phyloP scores from a whole-genome alignment of 495 filamentous ascomycete species.

The Aspergillus ostianus region DNA sequence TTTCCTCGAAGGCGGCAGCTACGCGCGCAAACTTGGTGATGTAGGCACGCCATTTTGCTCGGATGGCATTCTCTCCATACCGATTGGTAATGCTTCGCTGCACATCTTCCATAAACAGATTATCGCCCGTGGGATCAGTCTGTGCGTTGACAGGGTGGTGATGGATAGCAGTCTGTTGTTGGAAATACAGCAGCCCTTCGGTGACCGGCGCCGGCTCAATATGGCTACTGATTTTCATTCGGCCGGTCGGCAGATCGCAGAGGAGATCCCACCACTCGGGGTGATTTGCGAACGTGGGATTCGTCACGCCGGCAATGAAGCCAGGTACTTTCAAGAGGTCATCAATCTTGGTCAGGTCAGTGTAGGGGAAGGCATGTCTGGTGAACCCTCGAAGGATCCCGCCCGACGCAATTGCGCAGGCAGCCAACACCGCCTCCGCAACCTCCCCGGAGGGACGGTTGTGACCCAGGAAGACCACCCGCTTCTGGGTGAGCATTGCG shows the following conservation, averaged over 20 bases:
- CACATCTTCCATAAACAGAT: conserved; percentile 83
- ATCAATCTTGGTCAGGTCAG: conserved; percentile 95
- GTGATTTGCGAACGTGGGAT: conserved; percentile 91
- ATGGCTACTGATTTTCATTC: conserved; percentile 86
- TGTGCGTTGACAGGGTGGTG: conserved; percentile 44
- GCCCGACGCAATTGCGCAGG: conserved; percentile 91
- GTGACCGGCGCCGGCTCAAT: conserved; percentile 76
- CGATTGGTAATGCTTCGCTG: conserved; percentile 77
- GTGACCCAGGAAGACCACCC: conserved; percentile 92
- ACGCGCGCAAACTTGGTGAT: conserved; percentile 87
- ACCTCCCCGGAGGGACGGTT: conserved; percentile 92
- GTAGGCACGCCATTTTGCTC: conserved; percentile 88
- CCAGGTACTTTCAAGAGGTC: conserved; percentile 93
- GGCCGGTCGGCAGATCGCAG: conserved; percentile 86
- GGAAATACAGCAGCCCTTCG: conserved; percentile 80
- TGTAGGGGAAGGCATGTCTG: conserved; percentile 97
- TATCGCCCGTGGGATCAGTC: conserved; percentile 80
- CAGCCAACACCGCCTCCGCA: conserved; percentile 90
- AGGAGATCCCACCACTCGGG: conserved; percentile 98
- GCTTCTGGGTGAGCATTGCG: conserved; percentile 86
- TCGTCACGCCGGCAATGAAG: conserved; percentile 97
- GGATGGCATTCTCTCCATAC: conserved; percentile 85
- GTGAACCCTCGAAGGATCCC: conserved; percentile 93
- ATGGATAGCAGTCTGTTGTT: conserved; percentile 68
- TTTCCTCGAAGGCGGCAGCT: conserved; percentile 91